These are phyloP conservation scores for Exophiala viscosa DNA, from an alignment of 2,329 filamentous ascomycete species.

Conservation along the genomic window DNA sequence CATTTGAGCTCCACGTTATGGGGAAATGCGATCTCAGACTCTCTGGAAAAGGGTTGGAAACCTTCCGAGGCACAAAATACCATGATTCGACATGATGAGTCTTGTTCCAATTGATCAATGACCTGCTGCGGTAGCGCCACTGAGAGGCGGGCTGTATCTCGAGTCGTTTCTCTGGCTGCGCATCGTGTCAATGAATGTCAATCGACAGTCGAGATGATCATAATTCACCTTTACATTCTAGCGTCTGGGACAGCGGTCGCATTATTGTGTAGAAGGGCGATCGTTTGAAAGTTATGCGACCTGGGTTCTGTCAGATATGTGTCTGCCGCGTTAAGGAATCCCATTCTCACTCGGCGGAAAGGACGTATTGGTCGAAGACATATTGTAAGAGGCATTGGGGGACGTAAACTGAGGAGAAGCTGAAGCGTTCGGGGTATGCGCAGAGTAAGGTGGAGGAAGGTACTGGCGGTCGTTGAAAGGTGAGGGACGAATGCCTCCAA, in stretches of 20 bases:
- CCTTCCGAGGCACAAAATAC: slow-evolving; percentile 72
- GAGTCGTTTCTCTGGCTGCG: slow-evolving; percentile 57
- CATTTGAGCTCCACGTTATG: slow-evolving; percentile 89
- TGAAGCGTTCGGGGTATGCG: slow-evolving; percentile 24
- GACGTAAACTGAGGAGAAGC: slow-evolving; percentile 26
- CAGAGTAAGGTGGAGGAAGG: slow-evolving; percentile 25
- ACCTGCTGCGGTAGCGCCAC: slow-evolving; percentile 54
- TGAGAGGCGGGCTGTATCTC: slow-evolving; percentile 57
- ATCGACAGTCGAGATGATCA: slow-evolving; percentile 11
- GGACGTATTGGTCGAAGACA: slow-evolving; percentile 9
- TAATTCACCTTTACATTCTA: slow-evolving; percentile 68
- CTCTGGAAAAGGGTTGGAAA: slow-evolving; percentile 51
- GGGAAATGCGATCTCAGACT: slow-evolving; percentile 76
- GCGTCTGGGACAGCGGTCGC: slow-evolving; percentile 60
- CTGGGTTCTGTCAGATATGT: slow-evolving; percentile 31
- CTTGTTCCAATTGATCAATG: slow-evolving; percentile 55
- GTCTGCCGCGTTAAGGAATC: not conserved
- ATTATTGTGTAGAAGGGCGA: slow-evolving; percentile 82
- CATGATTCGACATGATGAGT: slow-evolving; percentile 68
- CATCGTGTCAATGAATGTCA: slow-evolving; percentile 3
- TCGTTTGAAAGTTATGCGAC: slow-evolving; percentile 59
- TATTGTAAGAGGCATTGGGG: slow-evolving; percentile 15
- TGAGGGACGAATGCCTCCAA: slow-evolving; percentile 17
- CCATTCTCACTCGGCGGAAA: slow-evolving; percentile 15
- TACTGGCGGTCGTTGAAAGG: slow-evolving; percentile 15